Percentiles rank a stretch among this genome's conserved stretches.
These are phyloP conservation scores for Podaxis carcinomalis DNA, from an alignment of 768 basidiomycete genomes.

Conservation along the genomic window DNA sequence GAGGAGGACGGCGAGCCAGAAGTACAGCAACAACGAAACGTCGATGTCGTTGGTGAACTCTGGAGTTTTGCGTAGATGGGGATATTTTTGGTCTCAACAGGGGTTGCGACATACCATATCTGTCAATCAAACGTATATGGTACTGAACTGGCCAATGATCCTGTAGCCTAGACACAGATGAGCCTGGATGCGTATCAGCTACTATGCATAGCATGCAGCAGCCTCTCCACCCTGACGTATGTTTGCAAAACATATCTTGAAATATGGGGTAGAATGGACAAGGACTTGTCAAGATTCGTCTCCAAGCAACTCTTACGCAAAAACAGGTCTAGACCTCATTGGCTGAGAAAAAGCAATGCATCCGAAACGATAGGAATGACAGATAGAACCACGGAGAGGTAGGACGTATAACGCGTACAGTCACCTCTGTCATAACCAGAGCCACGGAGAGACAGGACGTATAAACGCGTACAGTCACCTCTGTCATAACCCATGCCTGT, in stretches of 20 bases:
- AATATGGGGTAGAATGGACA: not conserved
- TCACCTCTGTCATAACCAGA: not conserved
- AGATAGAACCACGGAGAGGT: not conserved
- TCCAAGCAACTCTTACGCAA: not conserved
- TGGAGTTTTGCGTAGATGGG: conserved; percentile 25
- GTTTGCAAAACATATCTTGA: not conserved
- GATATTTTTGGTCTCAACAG: not conserved
- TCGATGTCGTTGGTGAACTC: conserved; percentile 40
- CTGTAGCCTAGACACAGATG: not conserved
- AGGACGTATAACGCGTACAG: not conserved
- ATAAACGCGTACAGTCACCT: not conserved
- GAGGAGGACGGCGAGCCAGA: conserved; percentile 3
- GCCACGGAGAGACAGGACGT: not conserved
- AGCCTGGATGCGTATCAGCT: not conserved
- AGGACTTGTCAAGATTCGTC: not conserved
- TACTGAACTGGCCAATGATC: not conserved
- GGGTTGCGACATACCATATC: too few relatives aligned
- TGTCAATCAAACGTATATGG: not conserved
- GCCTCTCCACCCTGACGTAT: not conserved
- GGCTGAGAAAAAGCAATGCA: not conserved
- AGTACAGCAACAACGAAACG: conserved; percentile 11
- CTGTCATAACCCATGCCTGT: not conserved
- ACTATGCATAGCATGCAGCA: not conserved
- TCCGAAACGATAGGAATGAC: not conserved
- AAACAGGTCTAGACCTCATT: not conserved